phyloP scores from a whole-genome alignment of 1,139 yeast species.

The Nematodospora anomalae region DNA sequence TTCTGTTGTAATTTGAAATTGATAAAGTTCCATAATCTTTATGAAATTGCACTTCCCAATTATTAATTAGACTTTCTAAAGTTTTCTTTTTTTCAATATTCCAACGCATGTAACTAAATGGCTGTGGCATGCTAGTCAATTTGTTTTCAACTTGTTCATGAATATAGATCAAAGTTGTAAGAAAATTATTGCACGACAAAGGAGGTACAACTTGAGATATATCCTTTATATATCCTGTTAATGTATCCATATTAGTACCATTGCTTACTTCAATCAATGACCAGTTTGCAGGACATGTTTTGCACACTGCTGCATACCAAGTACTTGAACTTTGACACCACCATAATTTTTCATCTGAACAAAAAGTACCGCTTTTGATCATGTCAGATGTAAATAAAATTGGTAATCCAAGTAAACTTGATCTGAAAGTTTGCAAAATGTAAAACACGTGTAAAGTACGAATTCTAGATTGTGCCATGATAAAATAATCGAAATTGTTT shows the following conservation, averaged over 20 bases:
- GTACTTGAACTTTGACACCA: conserved; percentile 52
- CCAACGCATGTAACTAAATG: conserved; percentile 48
- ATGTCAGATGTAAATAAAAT: conserved; percentile 57
- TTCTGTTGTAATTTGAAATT: conserved; percentile 52
- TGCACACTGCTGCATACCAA: conserved; percentile 49
- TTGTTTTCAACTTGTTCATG: conserved; percentile 68
- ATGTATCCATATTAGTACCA: conserved; percentile 51
- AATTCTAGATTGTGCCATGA: conserved; percentile 79
- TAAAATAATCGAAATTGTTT: conserved; percentile 68
- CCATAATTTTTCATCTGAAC: conserved; percentile 72
- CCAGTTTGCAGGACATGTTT: conserved; percentile 16
- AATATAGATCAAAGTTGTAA: conserved; percentile 67
- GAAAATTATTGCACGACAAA: conserved; percentile 55
- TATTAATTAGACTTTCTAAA: conserved; percentile 52
- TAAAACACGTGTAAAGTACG: conserved; percentile 82
- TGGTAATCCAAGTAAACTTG: conserved; percentile 63
- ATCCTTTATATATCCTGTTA: conserved; percentile 37
- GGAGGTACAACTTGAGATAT: conserved; percentile 4
- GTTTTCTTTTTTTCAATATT: conserved; percentile 58
- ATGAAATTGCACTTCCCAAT: conserved; percentile 66
- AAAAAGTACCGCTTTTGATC: conserved; percentile 72
- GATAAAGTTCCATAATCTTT: conserved; percentile 60
- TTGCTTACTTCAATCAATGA: conserved; percentile 55
- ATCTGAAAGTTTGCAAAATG: conserved; percentile 67
- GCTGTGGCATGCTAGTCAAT: conserved; percentile 28